Evolutionary conservation across 2,329 filamentous ascomycete species (phyloP).

Genomic region (Pseudonectria buxi): DNA sequence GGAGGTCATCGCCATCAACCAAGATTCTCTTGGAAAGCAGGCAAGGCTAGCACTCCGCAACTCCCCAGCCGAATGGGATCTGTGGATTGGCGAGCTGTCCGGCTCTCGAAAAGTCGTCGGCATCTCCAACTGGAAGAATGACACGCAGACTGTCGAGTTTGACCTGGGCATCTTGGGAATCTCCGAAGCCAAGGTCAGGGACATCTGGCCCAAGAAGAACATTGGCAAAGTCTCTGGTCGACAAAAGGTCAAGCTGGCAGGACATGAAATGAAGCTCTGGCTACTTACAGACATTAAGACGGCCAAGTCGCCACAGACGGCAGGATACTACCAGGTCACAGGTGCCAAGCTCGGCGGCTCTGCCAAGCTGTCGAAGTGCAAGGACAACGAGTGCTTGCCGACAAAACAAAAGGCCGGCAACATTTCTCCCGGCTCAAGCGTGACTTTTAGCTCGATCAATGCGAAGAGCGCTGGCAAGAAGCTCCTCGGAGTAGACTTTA

Average conservation of each 20-base stretch:
- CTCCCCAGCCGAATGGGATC: constrained; percentile 42
- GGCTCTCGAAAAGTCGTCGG: constrained; percentile 36
- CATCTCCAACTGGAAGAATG: constrained; percentile 43
- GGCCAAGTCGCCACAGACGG: constrained; percentile 13
- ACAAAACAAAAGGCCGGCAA: constrained; percentile 36
- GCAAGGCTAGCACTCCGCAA: constrained; percentile 43
- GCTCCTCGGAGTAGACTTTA: constrained; percentile 41
- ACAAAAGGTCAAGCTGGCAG: constrained; percentile 26
- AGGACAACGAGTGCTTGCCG: constrained; percentile 33
- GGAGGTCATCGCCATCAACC: constrained; percentile 51
- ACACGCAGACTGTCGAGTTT: constrained; percentile 34
- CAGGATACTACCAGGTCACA: constrained; percentile 33
- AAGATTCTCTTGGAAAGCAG: constrained; percentile 46
- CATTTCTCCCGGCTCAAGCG: constrained; percentile 26
- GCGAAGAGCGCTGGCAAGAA: constrained; percentile 26
- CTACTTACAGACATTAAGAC: constrained; percentile 29
- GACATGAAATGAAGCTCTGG: constrained; percentile 34
- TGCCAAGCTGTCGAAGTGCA: constrained; percentile 30
- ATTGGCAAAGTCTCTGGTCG: constrained; percentile 24
- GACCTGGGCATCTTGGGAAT: constrained; percentile 35
- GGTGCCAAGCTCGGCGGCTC: constrained; percentile 31
- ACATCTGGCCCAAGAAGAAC: constrained; percentile 34
- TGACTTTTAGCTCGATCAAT: constrained; percentile 29
- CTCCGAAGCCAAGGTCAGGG: constrained; percentile 29
- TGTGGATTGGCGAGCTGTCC: constrained; percentile 44